Percentiles rank a stretch among this genome's conserved stretches.
phyloP scores from a whole-genome alignment of 2,329 filamentous ascomycete species.

The Epichloe hybrida region DNA sequence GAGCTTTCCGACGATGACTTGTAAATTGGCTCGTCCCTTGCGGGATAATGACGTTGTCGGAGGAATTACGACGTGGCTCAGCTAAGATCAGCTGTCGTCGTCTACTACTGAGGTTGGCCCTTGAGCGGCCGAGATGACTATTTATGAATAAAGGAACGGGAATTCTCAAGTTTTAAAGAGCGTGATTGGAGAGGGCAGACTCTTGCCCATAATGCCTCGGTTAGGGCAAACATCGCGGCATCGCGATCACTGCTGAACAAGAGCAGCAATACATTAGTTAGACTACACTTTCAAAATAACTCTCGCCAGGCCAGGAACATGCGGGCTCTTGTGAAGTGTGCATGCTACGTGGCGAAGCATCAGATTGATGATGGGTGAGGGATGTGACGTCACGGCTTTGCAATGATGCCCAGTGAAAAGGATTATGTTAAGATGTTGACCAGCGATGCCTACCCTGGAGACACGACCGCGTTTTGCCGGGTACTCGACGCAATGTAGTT shows the following conservation, averaged over 20 bases:
- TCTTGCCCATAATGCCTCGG: constrained; percentile 17
- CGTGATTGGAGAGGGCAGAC: constrained; percentile 21
- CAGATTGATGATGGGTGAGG: not conserved
- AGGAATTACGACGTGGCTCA: constrained; percentile 13
- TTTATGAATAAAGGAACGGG: constrained; percentile 23
- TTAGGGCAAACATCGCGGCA: constrained; percentile 19
- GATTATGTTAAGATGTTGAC: too few relatives aligned
- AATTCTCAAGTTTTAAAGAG: constrained; percentile 22
- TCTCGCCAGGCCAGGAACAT: constrained; percentile 8
- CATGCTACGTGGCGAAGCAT: not conserved
- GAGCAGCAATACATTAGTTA: constrained; percentile 21
- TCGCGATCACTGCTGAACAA: constrained; percentile 17
- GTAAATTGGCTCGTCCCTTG: constrained; percentile 27
- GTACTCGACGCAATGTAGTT: too few relatives aligned
- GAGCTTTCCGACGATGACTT: constrained; percentile 72
- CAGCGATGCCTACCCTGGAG: too few relatives aligned
- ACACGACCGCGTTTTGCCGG: too few relatives aligned
- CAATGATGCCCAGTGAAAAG: too few relatives aligned
- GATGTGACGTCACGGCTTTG: too few relatives aligned
- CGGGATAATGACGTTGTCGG: constrained; percentile 4
- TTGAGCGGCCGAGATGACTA: constrained; percentile 23
- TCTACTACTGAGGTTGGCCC: constrained; percentile 13
- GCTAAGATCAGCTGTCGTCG: constrained; percentile 10
- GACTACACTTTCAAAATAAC: constrained; percentile 21
- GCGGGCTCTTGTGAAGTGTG: not conserved